Percentiles rank a stretch among this genome's conserved stretches.
Evolutionary conservation across 441 rosid genomes (phyloP).

Genomic region (Corymbia citriodora): DNA sequence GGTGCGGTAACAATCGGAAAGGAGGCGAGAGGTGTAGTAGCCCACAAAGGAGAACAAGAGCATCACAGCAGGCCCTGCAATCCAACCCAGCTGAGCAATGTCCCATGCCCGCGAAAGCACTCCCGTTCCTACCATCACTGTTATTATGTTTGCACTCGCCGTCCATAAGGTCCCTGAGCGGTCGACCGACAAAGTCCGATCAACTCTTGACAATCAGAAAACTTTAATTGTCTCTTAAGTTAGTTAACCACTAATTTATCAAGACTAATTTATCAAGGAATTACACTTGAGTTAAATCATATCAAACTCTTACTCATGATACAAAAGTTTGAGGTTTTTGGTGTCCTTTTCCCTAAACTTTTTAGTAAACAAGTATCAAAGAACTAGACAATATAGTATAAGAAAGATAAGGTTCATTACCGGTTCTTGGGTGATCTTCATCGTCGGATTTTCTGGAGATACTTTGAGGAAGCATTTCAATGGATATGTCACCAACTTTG

Average conservation of each 20-base stretch:
- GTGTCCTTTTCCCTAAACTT: too few species aligned
- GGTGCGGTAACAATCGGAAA: constrained; percentile 13
- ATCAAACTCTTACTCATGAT: not conserved
- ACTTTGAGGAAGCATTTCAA: not conserved
- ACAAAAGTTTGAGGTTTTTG: too few species aligned
- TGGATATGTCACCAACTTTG: constrained; percentile 14
- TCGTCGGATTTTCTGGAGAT: constrained; percentile 3
- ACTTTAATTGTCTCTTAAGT: not conserved
- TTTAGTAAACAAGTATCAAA: not conserved
- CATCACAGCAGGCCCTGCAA: constrained; percentile 22
- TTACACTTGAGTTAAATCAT: not conserved
- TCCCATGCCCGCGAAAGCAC: constrained; percentile 17
- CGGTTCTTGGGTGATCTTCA: constrained; percentile 10
- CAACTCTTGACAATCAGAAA: not conserved
- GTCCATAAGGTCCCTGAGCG: constrained; percentile 19
- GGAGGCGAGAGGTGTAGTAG: constrained; percentile 13
- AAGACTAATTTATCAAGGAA: not conserved
- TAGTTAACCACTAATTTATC: not conserved
- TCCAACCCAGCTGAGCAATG: constrained; percentile 24
- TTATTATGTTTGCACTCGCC: constrained; percentile 17
- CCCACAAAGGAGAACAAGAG: constrained; percentile 5
- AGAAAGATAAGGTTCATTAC: not conserved
- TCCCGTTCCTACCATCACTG: constrained; percentile 14
- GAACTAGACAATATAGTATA: not conserved
- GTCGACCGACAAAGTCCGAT: not conserved